Evolutionary conservation across 2,329 filamentous ascomycete species (phyloP).

Genomic region (Paracoccidioides lutzii): DNA sequence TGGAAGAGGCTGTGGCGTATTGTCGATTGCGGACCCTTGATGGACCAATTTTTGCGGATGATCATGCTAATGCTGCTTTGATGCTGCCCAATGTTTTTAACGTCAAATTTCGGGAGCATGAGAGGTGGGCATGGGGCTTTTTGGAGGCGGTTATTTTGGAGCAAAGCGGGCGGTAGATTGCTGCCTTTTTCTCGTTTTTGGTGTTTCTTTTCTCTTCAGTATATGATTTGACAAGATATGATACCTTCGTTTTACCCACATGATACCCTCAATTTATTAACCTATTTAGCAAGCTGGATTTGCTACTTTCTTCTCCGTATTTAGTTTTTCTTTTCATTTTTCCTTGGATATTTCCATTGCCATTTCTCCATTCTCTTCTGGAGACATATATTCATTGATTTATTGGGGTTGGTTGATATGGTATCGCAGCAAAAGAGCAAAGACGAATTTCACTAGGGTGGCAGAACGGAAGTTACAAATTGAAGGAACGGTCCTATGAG

Average conservation of each 20-base stretch:
- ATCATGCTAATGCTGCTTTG: constrained; percentile 62
- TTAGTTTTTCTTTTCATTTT: too few relatives aligned
- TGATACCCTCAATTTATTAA: not conserved
- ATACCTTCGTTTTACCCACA: not conserved
- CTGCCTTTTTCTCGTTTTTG: not conserved
- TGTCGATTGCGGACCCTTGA: constrained; percentile 57
- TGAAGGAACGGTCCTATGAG: too few relatives aligned
- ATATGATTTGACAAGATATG: not conserved
- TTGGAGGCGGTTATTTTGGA: constrained; percentile 22
- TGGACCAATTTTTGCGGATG: constrained; percentile 55
- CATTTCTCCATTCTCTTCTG: too few relatives aligned
- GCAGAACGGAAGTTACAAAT: too few relatives aligned
- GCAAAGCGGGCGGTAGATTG: constrained; percentile 5
- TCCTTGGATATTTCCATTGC: too few relatives aligned
- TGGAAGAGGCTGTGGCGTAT: constrained; percentile 58
- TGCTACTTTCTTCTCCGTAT: not conserved
- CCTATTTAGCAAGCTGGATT: not conserved
- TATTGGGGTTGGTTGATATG: too few relatives aligned
- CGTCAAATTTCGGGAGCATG: constrained; percentile 44
- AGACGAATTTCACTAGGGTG: too few relatives aligned
- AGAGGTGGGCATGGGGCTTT: constrained; percentile 40
- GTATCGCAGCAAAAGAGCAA: too few relatives aligned
- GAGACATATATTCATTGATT: too few relatives aligned
- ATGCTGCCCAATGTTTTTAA: constrained; percentile 54
- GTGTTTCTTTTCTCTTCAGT: not conserved